phyloP scores from a whole-genome alignment of 768 basidiomycete species.

The Sarcomyxa edulis region DNA sequence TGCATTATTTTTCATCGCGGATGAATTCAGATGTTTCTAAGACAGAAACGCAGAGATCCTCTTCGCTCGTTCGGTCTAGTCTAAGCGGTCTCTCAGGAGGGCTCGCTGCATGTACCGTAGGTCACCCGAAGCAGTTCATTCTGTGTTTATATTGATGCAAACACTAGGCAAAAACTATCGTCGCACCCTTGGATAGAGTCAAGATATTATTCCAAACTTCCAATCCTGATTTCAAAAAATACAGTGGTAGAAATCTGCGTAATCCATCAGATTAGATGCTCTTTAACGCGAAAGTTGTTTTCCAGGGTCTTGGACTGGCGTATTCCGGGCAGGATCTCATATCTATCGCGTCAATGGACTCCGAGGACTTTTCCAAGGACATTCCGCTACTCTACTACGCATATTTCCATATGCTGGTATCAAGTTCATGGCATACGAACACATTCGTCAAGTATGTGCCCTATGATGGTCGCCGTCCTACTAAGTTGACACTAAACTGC shows the following conservation, averaged over 20 bases:
- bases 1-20: too few species aligned
- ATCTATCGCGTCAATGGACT: constrained; percentile 69
- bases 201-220: constrained; percentile 99
- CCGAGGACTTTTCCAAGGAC: constrained; percentile 88
- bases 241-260: constrained; percentile 66
- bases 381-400: constrained; percentile 89
- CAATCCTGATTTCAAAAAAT: constrained; percentile 91
- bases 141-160: constrained; percentile 6
- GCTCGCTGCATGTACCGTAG: constrained; percentile 86
- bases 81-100: constrained; percentile 94
- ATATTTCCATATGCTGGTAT: constrained; percentile 97
- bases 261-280: constrained; percentile 19
- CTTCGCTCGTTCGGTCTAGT: constrained; percentile 70
- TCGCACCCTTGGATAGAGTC: constrained; percentile 94
- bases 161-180: constrained; percentile 82
- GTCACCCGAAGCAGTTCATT: constrained; percentile 24
- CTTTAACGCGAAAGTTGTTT: too few species aligned
- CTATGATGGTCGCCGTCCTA: constrained; percentile 16
- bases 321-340: constrained; percentile 65
- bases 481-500: not conserved
- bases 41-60: constrained; percentile 49
- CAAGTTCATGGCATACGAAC: constrained; percentile 96
- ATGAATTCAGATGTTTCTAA: constrained; percentile 57
- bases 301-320: constrained; percentile 83
- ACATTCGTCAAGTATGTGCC: constrained; percentile 65